These are phyloP conservation scores for Rhizopus arrhizus DNA, from an alignment of 371 early-diverging fungal genomes.

Conservation along the genomic window DNA sequence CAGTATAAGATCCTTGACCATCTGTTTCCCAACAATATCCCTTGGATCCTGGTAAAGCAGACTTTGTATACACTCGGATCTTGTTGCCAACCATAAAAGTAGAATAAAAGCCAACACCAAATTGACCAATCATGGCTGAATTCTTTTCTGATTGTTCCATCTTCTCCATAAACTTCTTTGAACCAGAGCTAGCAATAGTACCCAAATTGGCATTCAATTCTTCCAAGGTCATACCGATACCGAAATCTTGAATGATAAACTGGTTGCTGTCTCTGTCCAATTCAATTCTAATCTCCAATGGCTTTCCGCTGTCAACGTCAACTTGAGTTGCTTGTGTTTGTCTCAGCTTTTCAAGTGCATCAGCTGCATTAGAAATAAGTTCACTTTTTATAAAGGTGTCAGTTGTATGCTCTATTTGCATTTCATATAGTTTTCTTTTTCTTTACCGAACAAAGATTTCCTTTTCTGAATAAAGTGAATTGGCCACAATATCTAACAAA, in stretches of 20 bases:
- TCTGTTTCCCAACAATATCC: constrained; percentile 86
- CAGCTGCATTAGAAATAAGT: constrained; percentile 97
- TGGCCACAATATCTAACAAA: constrained; percentile 83
- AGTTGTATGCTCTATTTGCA: background rate
- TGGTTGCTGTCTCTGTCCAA: constrained; percentile 75
- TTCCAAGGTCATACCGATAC: constrained; percentile 97
- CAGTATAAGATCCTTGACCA: constrained; percentile 79
- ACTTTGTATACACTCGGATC: constrained; percentile 82
- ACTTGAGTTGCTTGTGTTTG: constrained; percentile 69
- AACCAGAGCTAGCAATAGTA: constrained; percentile 94
- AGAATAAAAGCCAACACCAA: constrained; percentile 93
- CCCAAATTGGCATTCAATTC: constrained; percentile 93
- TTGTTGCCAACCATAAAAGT: constrained; percentile 88
- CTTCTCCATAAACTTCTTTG: constrained; percentile 87
- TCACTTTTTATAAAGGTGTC: constrained; percentile 67
- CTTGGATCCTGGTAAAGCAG: constrained; percentile 70
- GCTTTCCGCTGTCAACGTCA: constrained; percentile 59
- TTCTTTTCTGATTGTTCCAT: constrained; percentile 68
- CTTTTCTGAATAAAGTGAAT: constrained; percentile 87
- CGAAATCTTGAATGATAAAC: constrained; percentile 92
- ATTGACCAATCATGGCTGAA: constrained; percentile 95
- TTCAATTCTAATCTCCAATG: constrained; percentile 80
- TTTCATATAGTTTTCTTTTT: background rate
- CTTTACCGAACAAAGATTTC: constrained; percentile 79
- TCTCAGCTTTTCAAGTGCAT: constrained; percentile 97